Conservation (phyloP, 2,329 filamentous ascomycete species). For the Calonectria fujianensis region DNA sequence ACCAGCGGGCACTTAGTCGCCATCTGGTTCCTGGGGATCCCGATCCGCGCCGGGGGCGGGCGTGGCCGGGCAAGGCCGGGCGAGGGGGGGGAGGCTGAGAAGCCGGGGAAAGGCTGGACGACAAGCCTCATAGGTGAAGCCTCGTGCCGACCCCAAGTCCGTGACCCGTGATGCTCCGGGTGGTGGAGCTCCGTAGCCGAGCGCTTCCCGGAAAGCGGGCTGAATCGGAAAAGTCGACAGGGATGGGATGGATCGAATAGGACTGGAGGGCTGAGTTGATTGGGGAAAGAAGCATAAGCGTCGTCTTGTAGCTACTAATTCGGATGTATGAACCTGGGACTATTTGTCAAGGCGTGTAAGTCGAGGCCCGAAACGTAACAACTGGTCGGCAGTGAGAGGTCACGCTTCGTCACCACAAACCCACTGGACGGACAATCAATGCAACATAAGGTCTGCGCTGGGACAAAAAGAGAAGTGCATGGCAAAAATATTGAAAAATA, state of each 20-base stretch:
- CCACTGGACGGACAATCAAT: background rate
- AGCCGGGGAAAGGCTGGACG: slow-evolving; percentile 52
- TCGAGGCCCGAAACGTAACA: slow-evolving; percentile 16
- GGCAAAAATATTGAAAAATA: background rate
- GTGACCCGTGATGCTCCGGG: slow-evolving; percentile 57
- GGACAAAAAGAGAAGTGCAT: background rate
- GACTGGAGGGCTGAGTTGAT: slow-evolving; percentile 34
- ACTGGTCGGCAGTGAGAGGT: slow-evolving; percentile 11
- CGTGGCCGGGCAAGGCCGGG: slow-evolving; percentile 51
- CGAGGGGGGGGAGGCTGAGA: slow-evolving; percentile 54
- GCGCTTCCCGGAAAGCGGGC: slow-evolving; percentile 54
- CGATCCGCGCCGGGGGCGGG: slow-evolving; percentile 54
- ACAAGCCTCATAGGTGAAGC: slow-evolving; percentile 47
- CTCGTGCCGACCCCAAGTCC: slow-evolving; percentile 53
- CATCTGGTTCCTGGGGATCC: slow-evolving; percentile 55
- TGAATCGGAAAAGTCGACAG: slow-evolving; percentile 50
- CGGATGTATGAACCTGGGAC: slow-evolving; percentile 21
- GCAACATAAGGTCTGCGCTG: background rate
- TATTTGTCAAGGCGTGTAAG: slow-evolving; percentile 29
- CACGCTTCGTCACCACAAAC: slow-evolving; percentile 11
- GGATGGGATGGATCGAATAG: slow-evolving; percentile 44
- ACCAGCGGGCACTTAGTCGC: slow-evolving; percentile 35
- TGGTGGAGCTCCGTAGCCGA: slow-evolving; percentile 55
- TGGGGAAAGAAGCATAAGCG: slow-evolving; percentile 32
- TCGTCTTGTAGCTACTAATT: slow-evolving; percentile 29